These are phyloP conservation scores for Phylloporus rhodoxanthus DNA, from an alignment of 768 basidiomycete genomes.

Conservation along the genomic window DNA sequence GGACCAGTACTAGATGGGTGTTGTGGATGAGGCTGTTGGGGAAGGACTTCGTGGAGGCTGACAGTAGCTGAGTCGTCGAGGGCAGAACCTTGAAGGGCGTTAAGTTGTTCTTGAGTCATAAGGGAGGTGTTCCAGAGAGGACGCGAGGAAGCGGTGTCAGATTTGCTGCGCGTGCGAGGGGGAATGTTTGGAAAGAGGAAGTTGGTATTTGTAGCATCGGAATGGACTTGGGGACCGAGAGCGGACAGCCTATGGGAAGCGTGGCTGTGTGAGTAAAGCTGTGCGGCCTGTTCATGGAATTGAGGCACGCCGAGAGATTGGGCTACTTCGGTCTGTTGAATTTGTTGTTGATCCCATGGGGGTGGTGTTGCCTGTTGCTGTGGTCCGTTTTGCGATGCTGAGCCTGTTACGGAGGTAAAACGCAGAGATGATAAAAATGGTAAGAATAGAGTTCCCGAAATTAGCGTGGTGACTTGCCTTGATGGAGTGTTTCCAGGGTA, in stretches of 20 bases:
- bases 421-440: conserved; percentile 23
- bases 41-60: conserved; percentile 26
- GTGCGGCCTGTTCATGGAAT: conserved; percentile 27
- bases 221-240: conserved; percentile 27
- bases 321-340: conserved; percentile 30
- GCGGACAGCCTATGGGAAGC: conserved; percentile 33
- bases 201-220: conserved; percentile 34
- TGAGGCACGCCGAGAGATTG: conserved; percentile 28
- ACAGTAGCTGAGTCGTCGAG: conserved; percentile 34
- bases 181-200: conserved; percentile 35
- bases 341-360: conserved; percentile 34
- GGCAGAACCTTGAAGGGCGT: conserved; percentile 32
- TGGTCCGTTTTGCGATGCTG: conserved; percentile 27
- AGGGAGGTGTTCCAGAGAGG: conserved; percentile 45
- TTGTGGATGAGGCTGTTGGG: conserved; percentile 18
- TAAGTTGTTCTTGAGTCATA: conserved; percentile 34
- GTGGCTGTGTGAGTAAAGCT: conserved; percentile 33
- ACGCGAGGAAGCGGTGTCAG: conserved; percentile 48
- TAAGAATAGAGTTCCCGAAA: conserved; percentile 29
- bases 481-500: conserved; percentile 44
- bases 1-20: conserved; percentile 21
- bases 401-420: conserved; percentile 27
- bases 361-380: conserved; percentile 32
- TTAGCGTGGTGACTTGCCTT: conserved; percentile 42
- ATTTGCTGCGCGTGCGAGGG: conserved; percentile 51